phyloP scores from a whole-genome alignment of 2,329 filamentous ascomycete species.

The Ascochyta fabae region DNA sequence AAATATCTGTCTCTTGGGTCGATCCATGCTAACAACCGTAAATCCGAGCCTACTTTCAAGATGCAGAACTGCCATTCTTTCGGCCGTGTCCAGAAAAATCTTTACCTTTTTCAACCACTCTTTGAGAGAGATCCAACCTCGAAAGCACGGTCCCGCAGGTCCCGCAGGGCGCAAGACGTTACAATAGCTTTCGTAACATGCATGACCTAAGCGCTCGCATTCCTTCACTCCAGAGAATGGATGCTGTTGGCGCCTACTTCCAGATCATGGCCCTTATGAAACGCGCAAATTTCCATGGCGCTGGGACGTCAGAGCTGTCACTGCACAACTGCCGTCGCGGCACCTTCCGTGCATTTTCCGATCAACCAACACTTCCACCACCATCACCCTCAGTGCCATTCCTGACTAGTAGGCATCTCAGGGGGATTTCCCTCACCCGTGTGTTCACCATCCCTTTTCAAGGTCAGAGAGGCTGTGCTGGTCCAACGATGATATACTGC shows the following conservation, averaged over 20 bases:
- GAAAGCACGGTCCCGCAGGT: neutral
- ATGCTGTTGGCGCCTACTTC: neutral
- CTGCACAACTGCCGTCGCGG: conserved; percentile 13
- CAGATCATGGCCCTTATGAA: conserved; percentile 5
- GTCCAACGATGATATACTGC: neutral
- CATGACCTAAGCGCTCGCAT: conserved; percentile 6
- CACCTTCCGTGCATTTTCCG: conserved; percentile 9
- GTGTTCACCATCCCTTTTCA: neutral
- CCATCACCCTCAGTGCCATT: conserved; percentile 3
- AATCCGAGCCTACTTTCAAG: neutral
- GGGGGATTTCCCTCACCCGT: neutral
- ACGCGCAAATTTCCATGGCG: conserved; percentile 5
- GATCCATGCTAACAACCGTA: neutral
- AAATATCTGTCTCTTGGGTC: conserved; percentile 1
- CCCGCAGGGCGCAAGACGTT: neutral
- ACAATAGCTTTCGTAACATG: neutral
- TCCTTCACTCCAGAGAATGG: neutral
- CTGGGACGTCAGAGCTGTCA: conserved; percentile 27
- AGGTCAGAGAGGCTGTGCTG: conserved; percentile 3
- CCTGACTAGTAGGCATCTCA: conserved; percentile 6
- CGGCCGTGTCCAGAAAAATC: neutral
- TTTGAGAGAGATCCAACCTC: neutral
- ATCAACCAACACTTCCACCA: conserved; percentile 1
- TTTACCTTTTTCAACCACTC: neutral
- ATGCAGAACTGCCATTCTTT: neutral